A percentile compares a stretch with the other conserved stretches of the same genome.
These are phyloP conservation scores for Fulvia fulva DNA, from an alignment of 2,329 filamentous ascomycete genomes.

Conservation along the genomic window DNA sequence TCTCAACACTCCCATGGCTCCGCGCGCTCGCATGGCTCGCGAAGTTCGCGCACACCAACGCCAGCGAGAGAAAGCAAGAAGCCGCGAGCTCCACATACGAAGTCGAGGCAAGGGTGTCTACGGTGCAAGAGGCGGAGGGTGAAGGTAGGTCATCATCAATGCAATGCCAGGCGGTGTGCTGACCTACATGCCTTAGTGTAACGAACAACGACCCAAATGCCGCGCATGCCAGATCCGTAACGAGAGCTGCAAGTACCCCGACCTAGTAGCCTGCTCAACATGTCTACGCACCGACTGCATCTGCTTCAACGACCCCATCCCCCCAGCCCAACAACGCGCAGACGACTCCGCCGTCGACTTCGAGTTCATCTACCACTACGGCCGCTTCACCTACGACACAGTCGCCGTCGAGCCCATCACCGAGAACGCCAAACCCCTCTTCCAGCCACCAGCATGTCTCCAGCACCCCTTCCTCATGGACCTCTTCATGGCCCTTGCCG, in stretches of 20 bases:
- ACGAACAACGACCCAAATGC: constrained; percentile 6
- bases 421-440: constrained; percentile 2
- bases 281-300: constrained; percentile 5
- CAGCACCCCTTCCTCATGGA: constrained; percentile 8
- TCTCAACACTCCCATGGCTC: too few species aligned
- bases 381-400: constrained; percentile 10
- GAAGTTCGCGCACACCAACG: not conserved
- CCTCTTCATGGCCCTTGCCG: constrained; percentile 4
- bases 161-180: not conserved
- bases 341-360: constrained; percentile 1
- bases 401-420: constrained; percentile 1
- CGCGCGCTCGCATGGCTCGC: not conserved
- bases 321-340: too few species aligned
- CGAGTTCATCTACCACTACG: constrained; percentile 7
- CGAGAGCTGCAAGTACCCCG: constrained; percentile 6
- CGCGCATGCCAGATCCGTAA: constrained; percentile 2
- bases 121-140: not conserved
- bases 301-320: not conserved
- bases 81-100: not conserved
- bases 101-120: constrained; percentile 1
- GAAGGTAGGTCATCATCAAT: not conserved
- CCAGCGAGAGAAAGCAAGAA: not conserved
- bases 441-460: constrained; percentile 5
- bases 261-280: not conserved
- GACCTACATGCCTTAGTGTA: not conserved